Evolutionary conservation across 1,284 basidiomycete species (phyloP).

Genomic region (Gomphus bonarii): DNA sequence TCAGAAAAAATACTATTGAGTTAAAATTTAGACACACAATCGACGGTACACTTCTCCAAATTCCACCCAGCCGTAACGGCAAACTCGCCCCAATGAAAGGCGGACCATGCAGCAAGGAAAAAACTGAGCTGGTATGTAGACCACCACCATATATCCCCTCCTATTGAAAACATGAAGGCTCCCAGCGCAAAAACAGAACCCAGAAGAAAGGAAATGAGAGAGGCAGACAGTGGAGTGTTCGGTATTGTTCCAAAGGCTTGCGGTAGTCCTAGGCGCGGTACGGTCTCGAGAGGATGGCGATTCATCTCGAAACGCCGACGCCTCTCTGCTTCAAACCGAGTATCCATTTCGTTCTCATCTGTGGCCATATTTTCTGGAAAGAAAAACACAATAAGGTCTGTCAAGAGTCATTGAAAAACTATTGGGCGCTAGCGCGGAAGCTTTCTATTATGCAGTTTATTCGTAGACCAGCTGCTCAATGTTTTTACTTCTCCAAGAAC

Average conservation of each 20-base stretch:
- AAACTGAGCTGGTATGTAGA: constrained; percentile 70
- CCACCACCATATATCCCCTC: constrained; percentile 49
- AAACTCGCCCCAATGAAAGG: constrained; percentile 93
- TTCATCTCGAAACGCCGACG: constrained; percentile 27
- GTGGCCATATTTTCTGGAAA: not conserved
- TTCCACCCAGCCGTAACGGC: constrained; percentile 96
- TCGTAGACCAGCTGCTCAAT: not conserved
- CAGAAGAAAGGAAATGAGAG: constrained; percentile 66
- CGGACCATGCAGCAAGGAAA: constrained; percentile 71
- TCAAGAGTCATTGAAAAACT: not conserved
- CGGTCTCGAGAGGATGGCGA: constrained; percentile 42
- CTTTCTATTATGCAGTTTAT: not conserved
- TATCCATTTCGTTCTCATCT: not conserved
- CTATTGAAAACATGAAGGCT: constrained; percentile 33
- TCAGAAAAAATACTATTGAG: not conserved
- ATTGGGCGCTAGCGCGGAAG: not conserved
- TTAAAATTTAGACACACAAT: constrained; percentile 54
- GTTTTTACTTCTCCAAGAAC: not conserved
- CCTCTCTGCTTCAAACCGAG: constrained; percentile 31
- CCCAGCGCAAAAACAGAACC: constrained; percentile 55
- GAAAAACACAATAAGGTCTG: not conserved
- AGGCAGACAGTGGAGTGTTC: constrained; percentile 71
- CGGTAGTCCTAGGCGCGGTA: constrained; percentile 23
- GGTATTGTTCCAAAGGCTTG: constrained; percentile 56
- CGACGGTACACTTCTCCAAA: constrained; percentile 81